Percentiles rank a stretch among this genome's conserved stretches.
phyloP scores from a whole-genome alignment of 2,329 filamentous ascomycete genomes.

The Fusarium scirpi region DNA sequence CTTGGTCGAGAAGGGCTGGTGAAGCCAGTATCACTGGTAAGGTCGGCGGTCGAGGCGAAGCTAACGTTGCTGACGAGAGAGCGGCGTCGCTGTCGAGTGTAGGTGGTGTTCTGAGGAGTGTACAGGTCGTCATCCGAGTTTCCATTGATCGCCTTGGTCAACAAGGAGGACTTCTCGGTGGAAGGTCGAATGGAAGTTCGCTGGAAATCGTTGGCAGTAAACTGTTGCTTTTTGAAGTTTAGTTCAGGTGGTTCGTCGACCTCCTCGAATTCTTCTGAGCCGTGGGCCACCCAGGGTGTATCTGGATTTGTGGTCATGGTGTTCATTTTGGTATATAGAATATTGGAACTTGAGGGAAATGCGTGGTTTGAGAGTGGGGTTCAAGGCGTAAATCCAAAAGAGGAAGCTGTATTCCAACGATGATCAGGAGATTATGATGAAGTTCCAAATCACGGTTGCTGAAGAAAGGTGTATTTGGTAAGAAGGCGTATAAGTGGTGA shows the following conservation, averaged over 20 bases:
- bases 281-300: constrained; percentile 51
- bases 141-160: constrained; percentile 85
- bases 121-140: constrained; percentile 69
- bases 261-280: constrained; percentile 77
- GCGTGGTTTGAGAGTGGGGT: constrained; percentile 28
- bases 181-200: constrained; percentile 62
- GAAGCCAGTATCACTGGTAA: constrained; percentile 93
- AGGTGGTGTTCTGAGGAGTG: constrained; percentile 53
- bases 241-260: constrained; percentile 89
- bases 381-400: constrained; percentile 26
- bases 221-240: constrained; percentile 44
- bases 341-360: constrained; percentile 33
- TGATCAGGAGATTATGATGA: constrained; percentile 9
- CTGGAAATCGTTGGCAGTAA: constrained; percentile 56
- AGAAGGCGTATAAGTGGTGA: constrained; percentile 12
- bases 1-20: constrained; percentile 90
- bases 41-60: constrained; percentile 84
- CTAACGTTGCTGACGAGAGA: constrained; percentile 86
- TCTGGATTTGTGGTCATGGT: constrained; percentile 42
- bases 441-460: constrained; percentile 2
- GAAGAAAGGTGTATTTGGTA: not conserved
- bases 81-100: constrained; percentile 61
- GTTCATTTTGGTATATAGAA: constrained; percentile 55
- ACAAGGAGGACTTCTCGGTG: constrained; percentile 78
- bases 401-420: constrained; percentile 14